Conservation (phyloP, 352 stramenopile genomes). For the Pythium rhizo-oryzae region DNA sequence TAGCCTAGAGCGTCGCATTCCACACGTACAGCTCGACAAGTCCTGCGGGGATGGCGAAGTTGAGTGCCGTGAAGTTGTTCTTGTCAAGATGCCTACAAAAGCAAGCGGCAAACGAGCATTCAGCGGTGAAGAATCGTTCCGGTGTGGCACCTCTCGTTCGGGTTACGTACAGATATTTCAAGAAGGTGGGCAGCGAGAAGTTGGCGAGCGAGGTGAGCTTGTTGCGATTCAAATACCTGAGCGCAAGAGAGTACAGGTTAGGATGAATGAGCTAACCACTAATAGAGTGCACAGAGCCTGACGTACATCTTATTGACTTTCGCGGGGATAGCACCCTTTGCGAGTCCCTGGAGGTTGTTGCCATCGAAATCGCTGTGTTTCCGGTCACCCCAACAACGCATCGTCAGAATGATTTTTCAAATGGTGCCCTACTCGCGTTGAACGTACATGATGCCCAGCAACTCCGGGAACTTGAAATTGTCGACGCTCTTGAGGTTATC, state of each 20-base stretch:
- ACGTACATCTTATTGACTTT: constrained; percentile 11
- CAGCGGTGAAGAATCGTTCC: too few species aligned
- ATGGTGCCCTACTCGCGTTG: too few species aligned
- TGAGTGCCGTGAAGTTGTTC: constrained; percentile 6
- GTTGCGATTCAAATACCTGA: constrained; percentile 13
- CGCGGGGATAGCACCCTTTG: constrained; percentile 15
- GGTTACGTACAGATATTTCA: constrained; percentile 4
- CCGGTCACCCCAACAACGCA: not conserved
- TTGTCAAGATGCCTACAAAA: not conserved
- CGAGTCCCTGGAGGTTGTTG: constrained; percentile 18
- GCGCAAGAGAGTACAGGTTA: not conserved
- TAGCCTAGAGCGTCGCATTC: too few species aligned
- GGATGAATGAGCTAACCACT: too few species aligned
- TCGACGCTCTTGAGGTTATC: constrained; percentile 13
- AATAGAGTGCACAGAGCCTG: too few species aligned
- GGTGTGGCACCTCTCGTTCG: not conserved
- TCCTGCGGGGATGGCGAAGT: constrained; percentile 13
- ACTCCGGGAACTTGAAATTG: constrained; percentile 21
- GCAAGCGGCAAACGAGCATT: not conserved
- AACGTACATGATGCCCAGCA: constrained; percentile 14
- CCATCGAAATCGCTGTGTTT: constrained; percentile 17
- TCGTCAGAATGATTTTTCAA: too few species aligned
- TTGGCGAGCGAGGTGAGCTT: constrained; percentile 14
- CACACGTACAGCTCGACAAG: constrained; percentile 12
- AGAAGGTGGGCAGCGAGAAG: constrained; percentile 8